A percentile compares a stretch with the other conserved stretches of the same genome.
Evolutionary conservation across 768 basidiomycete species (phyloP).

Genomic region (Hemileccinum impolitum): DNA sequence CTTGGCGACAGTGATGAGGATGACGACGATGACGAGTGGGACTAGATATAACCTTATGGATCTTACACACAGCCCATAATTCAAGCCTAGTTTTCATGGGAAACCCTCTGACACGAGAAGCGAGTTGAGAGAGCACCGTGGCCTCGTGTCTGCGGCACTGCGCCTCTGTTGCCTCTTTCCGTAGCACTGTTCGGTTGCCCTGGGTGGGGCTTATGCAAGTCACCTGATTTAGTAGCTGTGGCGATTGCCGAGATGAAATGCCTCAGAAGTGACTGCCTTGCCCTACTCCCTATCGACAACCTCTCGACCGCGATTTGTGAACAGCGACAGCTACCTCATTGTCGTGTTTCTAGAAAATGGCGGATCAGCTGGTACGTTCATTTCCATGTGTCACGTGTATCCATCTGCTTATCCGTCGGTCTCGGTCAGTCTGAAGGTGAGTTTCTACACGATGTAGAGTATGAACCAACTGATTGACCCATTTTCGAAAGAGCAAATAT

Average conservation of each 20-base stretch:
- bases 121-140: too few species aligned
- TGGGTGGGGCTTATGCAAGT: conserved; percentile 16
- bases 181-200: not conserved
- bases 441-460: conserved; percentile 11
- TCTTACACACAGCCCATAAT: conserved; percentile 11
- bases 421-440: conserved; percentile 55
- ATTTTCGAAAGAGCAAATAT: conserved; percentile 73
- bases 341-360: conserved; percentile 38
- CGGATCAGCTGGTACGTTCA: conserved; percentile 53
- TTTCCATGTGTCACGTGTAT: conserved; percentile 7
- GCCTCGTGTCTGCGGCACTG: not conserved
- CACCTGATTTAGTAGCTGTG: conserved; percentile 17
- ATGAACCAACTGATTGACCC: not conserved
- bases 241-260: not conserved
- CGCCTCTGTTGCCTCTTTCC: not conserved
- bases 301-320: not conserved
- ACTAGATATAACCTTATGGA: conserved; percentile 22
- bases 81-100: not conserved
- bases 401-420: conserved; percentile 14
- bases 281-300: not conserved
- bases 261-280: not conserved
- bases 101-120: too few species aligned
- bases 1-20: conserved; percentile 83
- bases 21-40: conserved; percentile 69
- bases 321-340: not conserved